Percentiles rank a stretch among this genome's conserved stretches.
These are phyloP conservation scores for Fraxinus sp. DNA, from an alignment of 305 asterid genomes.

Conservation along the genomic window DNA sequence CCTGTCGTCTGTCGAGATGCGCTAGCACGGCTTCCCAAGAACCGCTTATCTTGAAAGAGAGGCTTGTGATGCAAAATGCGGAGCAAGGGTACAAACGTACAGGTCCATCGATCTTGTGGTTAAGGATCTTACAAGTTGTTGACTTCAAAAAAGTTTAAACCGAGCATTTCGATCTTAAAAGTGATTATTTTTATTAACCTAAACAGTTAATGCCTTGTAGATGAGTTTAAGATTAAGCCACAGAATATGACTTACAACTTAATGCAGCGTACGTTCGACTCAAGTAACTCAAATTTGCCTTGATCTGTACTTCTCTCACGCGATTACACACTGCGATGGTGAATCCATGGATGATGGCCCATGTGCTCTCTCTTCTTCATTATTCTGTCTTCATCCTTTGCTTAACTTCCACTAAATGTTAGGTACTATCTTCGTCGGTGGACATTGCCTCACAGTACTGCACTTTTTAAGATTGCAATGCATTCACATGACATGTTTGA, in stretches of 20 bases:
- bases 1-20: not conserved
- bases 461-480: not conserved
- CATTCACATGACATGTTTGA: not conserved
- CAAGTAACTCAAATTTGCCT: not conserved
- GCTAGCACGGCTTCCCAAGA: not conserved
- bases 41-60: not conserved
- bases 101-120: not conserved
- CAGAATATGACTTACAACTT: not conserved
- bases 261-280: not conserved
- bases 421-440: not conserved
- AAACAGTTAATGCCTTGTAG: not conserved
- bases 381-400: not conserved
- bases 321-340: not conserved
- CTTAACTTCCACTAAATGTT: not conserved
- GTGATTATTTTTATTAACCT: not conserved
- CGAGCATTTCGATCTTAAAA: not conserved
- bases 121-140: not conserved
- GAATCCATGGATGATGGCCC: not conserved
- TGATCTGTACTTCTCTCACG: not conserved
- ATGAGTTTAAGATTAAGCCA: not conserved
- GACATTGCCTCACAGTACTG: not conserved
- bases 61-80: not conserved
- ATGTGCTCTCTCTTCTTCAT: not conserved
- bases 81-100: not conserved
- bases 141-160: slow-evolving; percentile 7